Evolutionary conservation across 176 grass and related monocot genomes (phyloP), one percentile per base, ranked within the genome.

Genomic region (Zoysia japonica): DNA sequence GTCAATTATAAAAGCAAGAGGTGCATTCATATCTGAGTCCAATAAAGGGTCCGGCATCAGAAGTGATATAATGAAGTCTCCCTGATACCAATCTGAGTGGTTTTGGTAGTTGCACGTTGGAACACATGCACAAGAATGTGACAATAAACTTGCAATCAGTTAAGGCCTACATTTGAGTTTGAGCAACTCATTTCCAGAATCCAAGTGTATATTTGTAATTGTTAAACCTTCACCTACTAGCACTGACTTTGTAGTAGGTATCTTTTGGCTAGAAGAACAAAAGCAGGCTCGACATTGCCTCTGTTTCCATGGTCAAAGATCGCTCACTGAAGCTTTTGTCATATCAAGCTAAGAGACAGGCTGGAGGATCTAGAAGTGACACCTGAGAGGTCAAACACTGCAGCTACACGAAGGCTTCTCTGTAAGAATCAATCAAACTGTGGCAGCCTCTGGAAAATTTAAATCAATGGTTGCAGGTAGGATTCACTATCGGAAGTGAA

Each of bases 41-140:
- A 79, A 60, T 36, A 77, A 67, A 17, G 79, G 40, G 47, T 74
- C 75, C 38, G 68, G 54, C 75, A 79, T 88, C 45, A 88, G 61
- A 49, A 61, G 41, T 88, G 54, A 74, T 76, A 65, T 36, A 56
- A 37, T 44, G 43, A 88, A 76, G 76, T 15, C 65, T 68, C 71
- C 17, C 13, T 16, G 14, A 2, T 73, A 53, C 70, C 47, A 84
- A 68, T 79, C 68, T 75, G 61, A 80, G 70, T 84, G 70, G 48
- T 80, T 88, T 75, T 48, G 86, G 65, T 80, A 43, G 76, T 70
- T 84, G 61, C 38, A 47, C 2, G 51, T 64, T 65, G 40, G 36
- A 40, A 80, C 37, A 49, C 42, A 43, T 75, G 47, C 79, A 82
- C 45, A 43, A 8, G 2, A 71, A 71, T 65, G 53, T 71, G 44